A percentile compares a stretch with the other conserved stretches of the same genome.
These are phyloP conservation scores for Pyricularia grisea DNA, from an alignment of 2,329 filamentous ascomycete genomes.

Conservation along the genomic window DNA sequence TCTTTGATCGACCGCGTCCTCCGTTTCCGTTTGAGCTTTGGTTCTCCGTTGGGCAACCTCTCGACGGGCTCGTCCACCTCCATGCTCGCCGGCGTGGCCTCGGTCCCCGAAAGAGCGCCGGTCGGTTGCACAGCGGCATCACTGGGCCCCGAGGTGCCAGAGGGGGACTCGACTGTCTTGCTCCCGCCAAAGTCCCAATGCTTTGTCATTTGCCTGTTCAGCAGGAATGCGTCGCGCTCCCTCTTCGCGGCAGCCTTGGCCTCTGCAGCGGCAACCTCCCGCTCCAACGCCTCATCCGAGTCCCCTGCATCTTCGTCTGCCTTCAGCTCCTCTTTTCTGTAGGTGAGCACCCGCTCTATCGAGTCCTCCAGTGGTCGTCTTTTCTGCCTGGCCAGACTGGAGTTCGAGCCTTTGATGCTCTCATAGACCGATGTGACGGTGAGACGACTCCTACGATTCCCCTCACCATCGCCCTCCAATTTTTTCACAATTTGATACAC, in stretches of 20 bases:
- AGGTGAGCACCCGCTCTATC: conserved; percentile 71
- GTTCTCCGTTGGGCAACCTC: conserved; percentile 55
- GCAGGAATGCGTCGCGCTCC: conserved; percentile 18
- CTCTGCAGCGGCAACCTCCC: conserved; percentile 13
- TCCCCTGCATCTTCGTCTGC: conserved; percentile 45
- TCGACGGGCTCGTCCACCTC: conserved; percentile 22
- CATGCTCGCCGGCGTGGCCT: neutral
- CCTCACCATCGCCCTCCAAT: conserved; percentile 52
- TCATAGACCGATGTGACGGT: conserved; percentile 62
- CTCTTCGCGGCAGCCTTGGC: conserved; percentile 8
- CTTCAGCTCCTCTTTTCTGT: conserved; percentile 56
- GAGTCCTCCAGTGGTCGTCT: conserved; percentile 76
- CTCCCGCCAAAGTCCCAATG: conserved; percentile 23
- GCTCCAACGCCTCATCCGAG: conserved; percentile 32
- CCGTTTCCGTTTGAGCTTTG: conserved; percentile 57
- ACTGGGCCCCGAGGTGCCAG: neutral
- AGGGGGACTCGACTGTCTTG: neutral
- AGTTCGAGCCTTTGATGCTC: conserved; percentile 76
- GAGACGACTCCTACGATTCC: conserved; percentile 24
- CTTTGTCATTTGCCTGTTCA: conserved; percentile 32
- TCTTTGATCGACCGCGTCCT: conserved; percentile 17
- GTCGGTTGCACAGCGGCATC: neutral
- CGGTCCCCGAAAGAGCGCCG: neutral
- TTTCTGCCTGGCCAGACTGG: conserved; percentile 71
- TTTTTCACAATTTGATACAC: conserved; percentile 75